Percentiles rank a stretch among this genome's conserved stretches.
Evolutionary conservation across 148 eudicot genomes (phyloP).

Genomic region (Rhododendron molle): DNA sequence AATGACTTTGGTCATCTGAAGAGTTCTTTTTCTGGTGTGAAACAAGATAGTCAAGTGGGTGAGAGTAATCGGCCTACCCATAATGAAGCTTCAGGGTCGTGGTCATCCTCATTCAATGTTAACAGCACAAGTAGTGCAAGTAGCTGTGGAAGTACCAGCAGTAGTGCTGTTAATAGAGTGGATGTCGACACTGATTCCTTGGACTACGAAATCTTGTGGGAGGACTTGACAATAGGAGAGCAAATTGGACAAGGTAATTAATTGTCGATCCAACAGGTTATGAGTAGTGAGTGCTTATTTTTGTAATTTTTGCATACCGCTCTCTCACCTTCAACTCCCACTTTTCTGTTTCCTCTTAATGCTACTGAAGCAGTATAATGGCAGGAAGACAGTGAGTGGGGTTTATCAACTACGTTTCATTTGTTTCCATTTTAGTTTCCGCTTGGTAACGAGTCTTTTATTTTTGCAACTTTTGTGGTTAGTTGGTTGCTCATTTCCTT

Average conservation of each 20-base stretch:
- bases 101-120: conserved; percentile 67
- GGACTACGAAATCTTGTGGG: conserved; percentile 96
- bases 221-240: conserved; percentile 90
- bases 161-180: conserved; percentile 66
- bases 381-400: background rate
- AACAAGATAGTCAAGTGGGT: conserved; percentile 41
- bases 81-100: conserved; percentile 76
- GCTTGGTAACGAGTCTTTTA: background rate
- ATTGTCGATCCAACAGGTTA: background rate
- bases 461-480: background rate
- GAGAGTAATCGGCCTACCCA: conserved; percentile 41
- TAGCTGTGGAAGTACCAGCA: conserved; percentile 84
- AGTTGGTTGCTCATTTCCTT: background rate
- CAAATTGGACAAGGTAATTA: conserved; percentile 92
- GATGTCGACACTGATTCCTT: conserved; percentile 70
- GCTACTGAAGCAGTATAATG: background rate
- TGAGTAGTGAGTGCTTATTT: background rate
- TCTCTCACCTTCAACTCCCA: background rate
- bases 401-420: background rate
- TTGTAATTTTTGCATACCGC: background rate
- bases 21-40: conserved; percentile 24
- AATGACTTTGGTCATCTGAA: conserved; percentile 26
- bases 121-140: conserved; percentile 88
- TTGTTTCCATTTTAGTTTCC: background rate
- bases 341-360: background rate